Evolutionary conservation across 225 moss, liverwort and hornwort species (phyloP).

Genomic region (Sphagnum tenellum): DNA sequence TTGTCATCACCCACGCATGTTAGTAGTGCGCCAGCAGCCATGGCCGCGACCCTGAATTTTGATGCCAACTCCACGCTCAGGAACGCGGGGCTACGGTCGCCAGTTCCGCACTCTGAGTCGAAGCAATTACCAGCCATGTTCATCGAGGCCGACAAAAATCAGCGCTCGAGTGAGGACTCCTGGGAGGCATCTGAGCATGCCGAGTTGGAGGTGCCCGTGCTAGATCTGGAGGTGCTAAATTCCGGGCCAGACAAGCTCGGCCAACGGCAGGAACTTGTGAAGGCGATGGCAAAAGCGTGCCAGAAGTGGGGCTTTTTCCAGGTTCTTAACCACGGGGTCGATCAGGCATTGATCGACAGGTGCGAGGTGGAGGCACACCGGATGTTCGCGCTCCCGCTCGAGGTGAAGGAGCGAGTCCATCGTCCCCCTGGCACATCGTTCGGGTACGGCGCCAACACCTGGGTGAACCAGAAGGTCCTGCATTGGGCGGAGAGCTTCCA

Average conservation of each 20-base stretch:
- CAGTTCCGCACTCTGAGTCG: conserved; percentile 26
- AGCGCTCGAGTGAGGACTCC: conserved; percentile 1
- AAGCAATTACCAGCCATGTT: conserved; percentile 45
- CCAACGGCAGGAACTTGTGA: conserved; percentile 14
- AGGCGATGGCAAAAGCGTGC: conserved; percentile 34
- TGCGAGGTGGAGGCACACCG: conserved; percentile 43
- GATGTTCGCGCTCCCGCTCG: conserved; percentile 63
- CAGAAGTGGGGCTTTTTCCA: conserved; percentile 75
- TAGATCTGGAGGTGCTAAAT: conserved; percentile 9
- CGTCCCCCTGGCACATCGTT: conserved; percentile 36
- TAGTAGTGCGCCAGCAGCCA: too few species aligned
- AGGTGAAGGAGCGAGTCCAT: conserved; percentile 50
- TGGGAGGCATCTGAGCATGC: too few species aligned
- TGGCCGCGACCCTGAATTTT: too few species aligned
- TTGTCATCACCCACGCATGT: too few species aligned
- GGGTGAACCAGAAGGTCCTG: conserved; percentile 49
- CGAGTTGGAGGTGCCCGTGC: background rate
- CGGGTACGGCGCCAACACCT: conserved; percentile 53
- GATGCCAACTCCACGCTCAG: conserved; percentile 35
- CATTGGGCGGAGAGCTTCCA: conserved; percentile 64
- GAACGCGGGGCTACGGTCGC: conserved; percentile 31
- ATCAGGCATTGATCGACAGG: conserved; percentile 26
- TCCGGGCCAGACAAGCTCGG: conserved; percentile 18
- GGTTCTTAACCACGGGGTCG: conserved; percentile 67
- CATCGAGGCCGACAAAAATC: conserved; percentile 25